These are phyloP conservation scores for Suhomyces taliae DNA, from an alignment of 1,139 yeast genomes.

Conservation along the genomic window DNA sequence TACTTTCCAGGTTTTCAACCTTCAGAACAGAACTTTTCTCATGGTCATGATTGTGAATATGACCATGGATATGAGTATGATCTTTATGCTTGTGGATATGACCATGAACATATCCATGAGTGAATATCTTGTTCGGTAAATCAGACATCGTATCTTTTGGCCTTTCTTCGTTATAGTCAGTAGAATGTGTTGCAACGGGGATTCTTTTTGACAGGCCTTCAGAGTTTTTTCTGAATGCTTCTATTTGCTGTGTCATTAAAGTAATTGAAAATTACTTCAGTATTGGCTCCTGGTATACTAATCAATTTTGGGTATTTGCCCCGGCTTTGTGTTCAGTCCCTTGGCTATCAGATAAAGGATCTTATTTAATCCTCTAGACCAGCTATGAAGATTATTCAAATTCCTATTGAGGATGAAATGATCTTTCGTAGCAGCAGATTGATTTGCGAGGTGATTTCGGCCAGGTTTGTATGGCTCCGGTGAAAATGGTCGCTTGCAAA, in stretches of 20 bases:
- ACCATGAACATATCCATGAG: constrained; percentile 65
- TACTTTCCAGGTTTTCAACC: neutral
- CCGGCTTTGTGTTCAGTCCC: neutral
- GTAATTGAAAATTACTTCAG: neutral
- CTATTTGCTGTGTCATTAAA: neutral
- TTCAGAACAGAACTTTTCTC: constrained; percentile 31
- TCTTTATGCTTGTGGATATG: constrained; percentile 66
- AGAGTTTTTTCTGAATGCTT: neutral
- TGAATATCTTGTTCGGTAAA: constrained; percentile 14
- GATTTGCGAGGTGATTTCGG: neutral
- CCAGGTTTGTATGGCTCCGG: too few species aligned
- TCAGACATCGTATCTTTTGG: neutral
- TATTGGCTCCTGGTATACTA: neutral
- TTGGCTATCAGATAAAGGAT: too few species aligned
- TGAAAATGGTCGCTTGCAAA: neutral
- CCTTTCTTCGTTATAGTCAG: neutral
- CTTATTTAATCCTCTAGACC: too few species aligned
- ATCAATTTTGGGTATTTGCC: neutral
- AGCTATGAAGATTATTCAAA: too few species aligned
- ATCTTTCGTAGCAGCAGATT: too few species aligned
- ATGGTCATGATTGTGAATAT: constrained; percentile 56
- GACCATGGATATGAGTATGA: constrained; percentile 69
- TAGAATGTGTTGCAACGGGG: too few species aligned
- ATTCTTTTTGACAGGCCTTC: neutral
- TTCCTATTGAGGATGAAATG: too few species aligned